Evolutionary conservation across 192 early-diverging fungal species (phyloP), one percentile per base, ranked within the genome.

Genomic region (Pecoramyces ruminantium): DNA sequence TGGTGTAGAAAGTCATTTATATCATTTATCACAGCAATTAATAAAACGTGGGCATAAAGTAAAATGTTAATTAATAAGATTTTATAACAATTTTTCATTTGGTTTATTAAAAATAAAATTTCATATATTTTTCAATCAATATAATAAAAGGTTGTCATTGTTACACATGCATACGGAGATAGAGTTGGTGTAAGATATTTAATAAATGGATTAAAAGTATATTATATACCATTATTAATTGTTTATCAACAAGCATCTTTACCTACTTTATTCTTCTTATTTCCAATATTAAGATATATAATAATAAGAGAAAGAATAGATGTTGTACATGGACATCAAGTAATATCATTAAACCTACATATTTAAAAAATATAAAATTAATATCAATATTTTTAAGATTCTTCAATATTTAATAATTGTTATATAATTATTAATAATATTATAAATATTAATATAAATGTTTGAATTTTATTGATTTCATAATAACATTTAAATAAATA

Each of bases 311-410:
- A 99, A 82, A 87, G 90, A 29, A 95, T 99, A 78, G 91, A 96
- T 51, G 93, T 99, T 78, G 96, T 99, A 27, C 97, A 99, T 84
- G 97, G 96, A 11, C 97, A 99, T 85, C 92, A 92, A 84, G 87
- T 87, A 38, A 79, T 38, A 21, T 78, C n/a, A n/a, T n/a, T n/a
- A n/a, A n/a, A n/a, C n/a, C n/a, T n/a, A n/a, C n/a, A n/a, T n/a
- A n/a, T n/a, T n/a, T n/a, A n/a, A n/a, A n/a, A n/a, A n/a, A n/a
- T n/a, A n/a, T n/a, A n/a, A n/a, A n/a, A n/a, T n/a, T n/a, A n/a
- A n/a, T n/a, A n/a, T n/a, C n/a, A n/a, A n/a, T n/a, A n/a, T n/a
- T n/a, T n/a, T n/a, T n/a, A n/a, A n/a, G n/a, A n/a, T n/a, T n/a
- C n/a, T n/a, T n/a, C n/a, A n/a, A n/a, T n/a, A n/a, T n/a, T n/a